Percentiles rank a stretch among this genome's conserved stretches.
phyloP scores from a whole-genome alignment of 2,329 filamentous ascomycete species.

The Ascochyta rabiei region DNA sequence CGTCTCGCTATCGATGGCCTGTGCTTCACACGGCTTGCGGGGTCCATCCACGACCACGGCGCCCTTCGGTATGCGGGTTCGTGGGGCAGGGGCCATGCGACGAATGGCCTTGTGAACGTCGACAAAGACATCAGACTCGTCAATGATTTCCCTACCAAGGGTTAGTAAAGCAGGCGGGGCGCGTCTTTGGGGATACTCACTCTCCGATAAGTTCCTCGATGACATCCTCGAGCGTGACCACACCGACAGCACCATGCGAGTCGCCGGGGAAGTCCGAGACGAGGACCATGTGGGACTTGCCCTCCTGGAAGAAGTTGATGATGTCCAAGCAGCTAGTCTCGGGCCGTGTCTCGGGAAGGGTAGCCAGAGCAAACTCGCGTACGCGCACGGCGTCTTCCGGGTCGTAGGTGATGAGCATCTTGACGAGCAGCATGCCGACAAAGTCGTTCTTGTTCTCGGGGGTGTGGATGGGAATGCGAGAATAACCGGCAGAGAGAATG shows the following conservation, averaged over 20 bases:
- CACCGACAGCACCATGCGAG: slow-evolving; percentile 85
- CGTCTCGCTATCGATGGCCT: slow-evolving; percentile 21
- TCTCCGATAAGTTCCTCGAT: slow-evolving; percentile 99
- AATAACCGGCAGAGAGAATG: slow-evolving; percentile 93
- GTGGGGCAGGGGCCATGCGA: slow-evolving; percentile 82
- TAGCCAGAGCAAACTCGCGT: slow-evolving; percentile 88
- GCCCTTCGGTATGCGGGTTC: slow-evolving; percentile 68
- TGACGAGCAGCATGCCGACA: slow-evolving; percentile 96
- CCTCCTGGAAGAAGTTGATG: slow-evolving; percentile 99
- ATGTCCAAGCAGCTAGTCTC: slow-evolving; percentile 98
- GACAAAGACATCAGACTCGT: slow-evolving; percentile 97
- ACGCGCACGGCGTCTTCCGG: slow-evolving; percentile 89
- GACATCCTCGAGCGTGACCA: slow-evolving; percentile 95
- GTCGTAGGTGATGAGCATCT: slow-evolving; percentile 98
- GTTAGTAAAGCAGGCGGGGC: slow-evolving; percentile 12
- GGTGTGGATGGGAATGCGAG: slow-evolving; percentile 91
- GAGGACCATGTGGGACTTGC: slow-evolving; percentile 97
- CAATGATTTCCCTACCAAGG: slow-evolving; percentile 82
- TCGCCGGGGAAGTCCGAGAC: slow-evolving; percentile 92
- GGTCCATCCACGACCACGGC: slow-evolving; percentile 56
- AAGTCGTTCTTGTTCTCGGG: slow-evolving; percentile 85
- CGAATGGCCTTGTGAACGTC: slow-evolving; percentile 98
- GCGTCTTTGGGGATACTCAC: slow-evolving; percentile 58
- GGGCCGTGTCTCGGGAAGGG: slow-evolving; percentile 89
- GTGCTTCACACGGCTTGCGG: slow-evolving; percentile 33